These are phyloP conservation scores for Yamadazyma olivae DNA, from an alignment of 805 yeast genomes.

Conservation along the genomic window DNA sequence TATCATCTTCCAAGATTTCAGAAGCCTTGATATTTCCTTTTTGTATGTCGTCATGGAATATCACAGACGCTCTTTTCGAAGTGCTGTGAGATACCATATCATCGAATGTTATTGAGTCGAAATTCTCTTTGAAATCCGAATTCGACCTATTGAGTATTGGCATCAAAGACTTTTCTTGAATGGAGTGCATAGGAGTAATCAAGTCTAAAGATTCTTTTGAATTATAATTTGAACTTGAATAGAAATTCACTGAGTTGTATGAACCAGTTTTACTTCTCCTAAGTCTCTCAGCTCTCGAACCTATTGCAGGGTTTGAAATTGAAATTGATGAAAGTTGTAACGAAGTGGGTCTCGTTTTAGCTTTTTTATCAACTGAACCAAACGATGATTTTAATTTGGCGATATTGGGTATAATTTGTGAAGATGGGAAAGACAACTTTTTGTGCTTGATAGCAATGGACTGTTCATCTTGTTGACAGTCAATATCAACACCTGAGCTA, in stretches of 20 bases:
- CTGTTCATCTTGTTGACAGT: neutral
- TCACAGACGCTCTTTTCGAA: slow-evolving; percentile 7
- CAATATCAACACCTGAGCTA: neutral
- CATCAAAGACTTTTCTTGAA: too few species aligned
- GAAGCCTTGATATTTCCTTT: too few species aligned
- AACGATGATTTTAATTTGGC: neutral
- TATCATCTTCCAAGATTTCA: slow-evolving; percentile 5
- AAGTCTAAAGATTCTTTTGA: neutral
- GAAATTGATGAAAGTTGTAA: neutral
- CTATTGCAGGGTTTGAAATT: too few species aligned
- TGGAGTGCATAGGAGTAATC: neutral
- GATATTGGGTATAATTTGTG: neutral
- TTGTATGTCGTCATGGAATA: too few species aligned
- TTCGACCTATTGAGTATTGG: too few species aligned
- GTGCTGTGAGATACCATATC: slow-evolving; percentile 10
- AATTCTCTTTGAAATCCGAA: slow-evolving; percentile 2
- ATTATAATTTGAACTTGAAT: neutral
- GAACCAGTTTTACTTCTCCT: too few species aligned
- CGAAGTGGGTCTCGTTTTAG: too few species aligned
- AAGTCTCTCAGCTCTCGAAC: too few species aligned
- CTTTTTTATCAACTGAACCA: neutral
- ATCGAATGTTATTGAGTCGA: slow-evolving; percentile 5
- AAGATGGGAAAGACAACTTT: slow-evolving; percentile 1
- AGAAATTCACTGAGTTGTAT: too few species aligned
- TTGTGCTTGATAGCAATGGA: neutral